Conservation (phyloP, 1,139 yeast species). For the Geotrichum siamense region DNA sequence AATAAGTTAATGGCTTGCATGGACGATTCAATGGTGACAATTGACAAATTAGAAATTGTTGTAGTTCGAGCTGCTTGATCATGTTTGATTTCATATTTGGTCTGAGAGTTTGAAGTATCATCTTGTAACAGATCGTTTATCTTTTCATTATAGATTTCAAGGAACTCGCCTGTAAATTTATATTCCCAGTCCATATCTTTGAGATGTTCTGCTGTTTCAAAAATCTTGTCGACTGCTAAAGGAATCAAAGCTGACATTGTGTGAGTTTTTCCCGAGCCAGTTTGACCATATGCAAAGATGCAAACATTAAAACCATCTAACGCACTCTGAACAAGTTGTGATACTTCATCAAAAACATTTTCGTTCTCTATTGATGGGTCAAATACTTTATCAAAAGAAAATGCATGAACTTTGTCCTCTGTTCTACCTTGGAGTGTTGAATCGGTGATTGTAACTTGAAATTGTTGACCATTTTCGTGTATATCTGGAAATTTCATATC, state of each 20-base stretch:
- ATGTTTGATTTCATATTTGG: conserved; percentile 67
- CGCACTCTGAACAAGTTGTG: conserved; percentile 81
- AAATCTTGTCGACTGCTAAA: conserved; percentile 64
- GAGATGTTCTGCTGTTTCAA: conserved; percentile 48
- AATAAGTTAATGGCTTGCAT: conserved; percentile 48
- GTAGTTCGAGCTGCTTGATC: conserved; percentile 51
- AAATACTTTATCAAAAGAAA: conserved; percentile 76
- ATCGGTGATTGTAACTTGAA: conserved; percentile 25
- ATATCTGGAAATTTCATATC: conserved; percentile 45
- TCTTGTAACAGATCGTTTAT: conserved; percentile 1
- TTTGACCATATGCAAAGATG: conserved; percentile 95
- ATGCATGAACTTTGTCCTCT: conserved; percentile 30
- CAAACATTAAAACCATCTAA: conserved; percentile 89
- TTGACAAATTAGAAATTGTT: conserved; percentile 51
- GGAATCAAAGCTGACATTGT: conserved; percentile 87
- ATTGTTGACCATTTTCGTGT: conserved; percentile 46
- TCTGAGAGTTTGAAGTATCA: background rate
- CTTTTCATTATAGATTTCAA: conserved; percentile 82
- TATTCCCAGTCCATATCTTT: conserved; percentile 59
- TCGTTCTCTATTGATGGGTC: conserved; percentile 46
- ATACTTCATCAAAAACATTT: conserved; percentile 72
- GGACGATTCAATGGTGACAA: conserved; percentile 43
- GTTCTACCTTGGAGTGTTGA: conserved; percentile 6
- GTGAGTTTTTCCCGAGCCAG: conserved; percentile 92
- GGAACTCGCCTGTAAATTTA: conserved; percentile 61